Conservation (phyloP, 768 basidiomycete genomes). For the Leccinum ochraceum region DNA sequence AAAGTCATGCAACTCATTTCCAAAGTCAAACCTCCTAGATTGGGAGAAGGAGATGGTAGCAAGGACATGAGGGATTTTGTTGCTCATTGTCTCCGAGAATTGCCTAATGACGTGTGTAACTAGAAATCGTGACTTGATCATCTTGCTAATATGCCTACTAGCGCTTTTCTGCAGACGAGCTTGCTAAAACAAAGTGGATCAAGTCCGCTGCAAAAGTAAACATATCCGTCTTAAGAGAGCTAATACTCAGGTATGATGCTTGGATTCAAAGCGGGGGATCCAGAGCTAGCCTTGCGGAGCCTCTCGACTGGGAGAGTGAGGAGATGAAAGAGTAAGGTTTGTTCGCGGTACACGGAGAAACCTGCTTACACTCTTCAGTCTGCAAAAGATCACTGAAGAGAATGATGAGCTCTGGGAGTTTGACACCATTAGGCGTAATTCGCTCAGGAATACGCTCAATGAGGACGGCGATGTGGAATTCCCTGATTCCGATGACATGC, state of each 20-base stretch:
- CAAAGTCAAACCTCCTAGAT: slow-evolving; percentile 75
- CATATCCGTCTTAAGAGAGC: slow-evolving; percentile 72
- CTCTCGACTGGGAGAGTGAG: slow-evolving; percentile 71
- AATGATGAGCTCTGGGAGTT: slow-evolving; percentile 69
- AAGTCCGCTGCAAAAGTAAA: slow-evolving; percentile 68
- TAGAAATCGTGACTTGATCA: neutral
- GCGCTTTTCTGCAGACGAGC: slow-evolving; percentile 89
- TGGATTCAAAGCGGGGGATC: slow-evolving; percentile 69
- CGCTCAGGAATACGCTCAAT: slow-evolving; percentile 26
- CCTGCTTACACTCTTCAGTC: slow-evolving; percentile 14
- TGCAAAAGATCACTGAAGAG: slow-evolving; percentile 24
- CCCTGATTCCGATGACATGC: slow-evolving; percentile 15
- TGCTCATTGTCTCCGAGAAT: slow-evolving; percentile 76
- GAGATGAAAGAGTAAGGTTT: slow-evolving; percentile 53
- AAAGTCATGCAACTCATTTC: slow-evolving; percentile 90
- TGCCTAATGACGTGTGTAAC: slow-evolving; percentile 67
- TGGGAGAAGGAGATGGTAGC: slow-evolving; percentile 76
- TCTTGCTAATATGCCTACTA: slow-evolving; percentile 34
- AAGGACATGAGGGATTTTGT: slow-evolving; percentile 91
- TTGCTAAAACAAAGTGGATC: slow-evolving; percentile 89
- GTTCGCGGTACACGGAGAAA: slow-evolving; percentile 1
- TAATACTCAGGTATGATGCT: slow-evolving; percentile 75
- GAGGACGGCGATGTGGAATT: slow-evolving; percentile 28
- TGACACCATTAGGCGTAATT: slow-evolving; percentile 60
- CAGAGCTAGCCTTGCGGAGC: slow-evolving; percentile 74